phyloP scores from a whole-genome alignment of 2,329 filamentous ascomycete genomes.

The Neonectria magnoliae region DNA sequence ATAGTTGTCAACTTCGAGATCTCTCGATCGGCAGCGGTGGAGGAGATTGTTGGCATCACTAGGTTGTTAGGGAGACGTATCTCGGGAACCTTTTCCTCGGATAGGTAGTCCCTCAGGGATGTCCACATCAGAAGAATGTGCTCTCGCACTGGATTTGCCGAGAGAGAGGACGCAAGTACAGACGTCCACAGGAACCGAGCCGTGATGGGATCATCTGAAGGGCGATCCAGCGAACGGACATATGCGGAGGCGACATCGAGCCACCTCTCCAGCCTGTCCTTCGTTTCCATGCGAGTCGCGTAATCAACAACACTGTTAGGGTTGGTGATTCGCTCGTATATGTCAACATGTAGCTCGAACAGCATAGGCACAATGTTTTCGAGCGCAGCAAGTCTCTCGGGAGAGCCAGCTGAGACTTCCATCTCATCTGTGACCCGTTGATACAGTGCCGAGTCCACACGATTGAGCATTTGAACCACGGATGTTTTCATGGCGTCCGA shows the following conservation, averaged over 20 bases:
- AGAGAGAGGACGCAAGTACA: conserved; percentile 62
- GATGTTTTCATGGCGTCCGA: conserved; percentile 65
- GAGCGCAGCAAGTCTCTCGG: conserved; percentile 46
- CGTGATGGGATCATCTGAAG: conserved; percentile 52
- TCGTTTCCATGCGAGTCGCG: conserved; percentile 59
- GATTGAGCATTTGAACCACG: conserved; percentile 66
- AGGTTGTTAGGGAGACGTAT: conserved; percentile 83
- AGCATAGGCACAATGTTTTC: conserved; percentile 65
- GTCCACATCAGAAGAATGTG: conserved; percentile 69
- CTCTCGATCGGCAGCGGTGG: conserved; percentile 86
- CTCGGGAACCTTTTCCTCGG: conserved; percentile 51
- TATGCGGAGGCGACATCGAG: conserved; percentile 59
- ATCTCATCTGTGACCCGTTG: conserved; percentile 57
- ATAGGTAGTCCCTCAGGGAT: conserved; percentile 63
- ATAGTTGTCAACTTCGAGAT: conserved; percentile 93
- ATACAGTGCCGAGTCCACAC: conserved; percentile 63
- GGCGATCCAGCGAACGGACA: conserved; percentile 49
- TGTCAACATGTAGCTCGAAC: conserved; percentile 70
- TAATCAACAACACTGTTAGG: conserved; percentile 65
- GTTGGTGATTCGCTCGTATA: conserved; percentile 68
- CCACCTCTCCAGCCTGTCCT: conserved; percentile 62
- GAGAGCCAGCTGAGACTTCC: conserved; percentile 38
- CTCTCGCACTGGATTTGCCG: conserved; percentile 63
- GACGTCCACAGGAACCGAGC: conserved; percentile 68
- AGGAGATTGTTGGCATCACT: conserved; percentile 87